Base-by-base conservation (phyloP, 805 yeast genomes). In the Metschnikowia proteae region DNA sequence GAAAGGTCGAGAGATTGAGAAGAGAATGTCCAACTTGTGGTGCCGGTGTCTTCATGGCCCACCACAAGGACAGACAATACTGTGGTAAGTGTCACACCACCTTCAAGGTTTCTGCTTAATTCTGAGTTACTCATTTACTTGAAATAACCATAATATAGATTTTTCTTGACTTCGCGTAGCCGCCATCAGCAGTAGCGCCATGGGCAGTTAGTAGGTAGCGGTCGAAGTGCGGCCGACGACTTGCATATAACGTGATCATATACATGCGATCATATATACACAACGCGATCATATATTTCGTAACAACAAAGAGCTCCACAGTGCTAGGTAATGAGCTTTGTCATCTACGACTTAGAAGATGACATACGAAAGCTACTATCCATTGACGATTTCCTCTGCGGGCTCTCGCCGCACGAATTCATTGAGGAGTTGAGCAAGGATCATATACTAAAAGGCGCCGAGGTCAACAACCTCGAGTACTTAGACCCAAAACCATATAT, bases 61-160 rank as follows among this genome's bases (percentile, higher is more conserved):
- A 91, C 90, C 91, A 88, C 92, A 78, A 81, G 75, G 91, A 86
- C 86, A 91, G 99, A 84, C 96, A 87, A 79, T 94, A 94, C 97
- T 94, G 99, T 81, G 99, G 99, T 82, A 90, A 88, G 83, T 94
- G 99, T 83, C 97, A 91, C 86, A 80, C 86, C 68, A 91, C 97
- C 76, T 86, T 84, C 81, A 86, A 83, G 73, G 58, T 60, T 45
- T 52, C 60, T 60, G 59, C 58, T 52, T 56, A 56, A 52, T 47
- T 44, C 8, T 29, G 40, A 30, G 48, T 47, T 47, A 47, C 43
- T 35, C 48, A 50, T 50, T 43, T 13, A 27, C 7, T 45, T 51
- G 51, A 47, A 41, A 41, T 51, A 49, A 45, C 45, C 30, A 33
- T 42, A 42, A 42, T 42, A 42, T 32, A 42, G 38, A 34, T 17